Percentiles rank a stretch among this genome's conserved stretches.
These are phyloP conservation scores for Fusarium nodosum DNA, from an alignment of 2,329 filamentous ascomycete genomes.

Conservation along the genomic window DNA sequence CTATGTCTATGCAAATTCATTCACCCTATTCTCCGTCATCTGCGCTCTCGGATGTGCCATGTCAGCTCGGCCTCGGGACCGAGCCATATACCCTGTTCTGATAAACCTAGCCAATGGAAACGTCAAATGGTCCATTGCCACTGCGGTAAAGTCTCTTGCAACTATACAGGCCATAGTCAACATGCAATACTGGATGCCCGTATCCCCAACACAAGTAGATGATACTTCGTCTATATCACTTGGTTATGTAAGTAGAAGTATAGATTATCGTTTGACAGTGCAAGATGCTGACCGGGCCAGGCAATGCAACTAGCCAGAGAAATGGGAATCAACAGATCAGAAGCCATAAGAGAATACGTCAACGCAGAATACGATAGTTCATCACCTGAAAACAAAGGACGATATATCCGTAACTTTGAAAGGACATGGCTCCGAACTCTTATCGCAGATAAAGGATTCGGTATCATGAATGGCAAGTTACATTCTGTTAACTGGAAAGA, in stretches of 20 bases:
- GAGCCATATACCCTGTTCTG: slow-evolving; percentile 20
- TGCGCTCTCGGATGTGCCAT: slow-evolving; percentile 21
- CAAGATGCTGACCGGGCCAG: background rate
- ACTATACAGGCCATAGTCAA: slow-evolving; percentile 23
- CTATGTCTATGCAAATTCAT: slow-evolving; percentile 24
- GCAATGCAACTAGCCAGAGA: slow-evolving; percentile 20
- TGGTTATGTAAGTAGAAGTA: background rate
- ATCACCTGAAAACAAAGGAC: background rate
- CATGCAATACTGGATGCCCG: slow-evolving; percentile 19
- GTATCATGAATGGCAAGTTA: slow-evolving; percentile 13
- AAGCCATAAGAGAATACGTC: slow-evolving; percentile 17
- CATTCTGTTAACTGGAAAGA: slow-evolving; percentile 23
- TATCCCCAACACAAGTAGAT: slow-evolving; percentile 10
- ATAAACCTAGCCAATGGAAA: slow-evolving; percentile 7
- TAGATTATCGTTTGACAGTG: accelerated
- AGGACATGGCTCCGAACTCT: slow-evolving; percentile 19
- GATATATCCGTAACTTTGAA: slow-evolving; percentile 20
- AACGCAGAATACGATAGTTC: background rate
- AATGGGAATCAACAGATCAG: slow-evolving; percentile 13
- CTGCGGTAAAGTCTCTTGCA: slow-evolving; percentile 6
- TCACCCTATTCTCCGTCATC: slow-evolving; percentile 18
- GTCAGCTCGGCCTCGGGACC: slow-evolving; percentile 15
- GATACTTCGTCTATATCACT: slow-evolving; percentile 18
- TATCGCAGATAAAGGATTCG: slow-evolving; percentile 20
- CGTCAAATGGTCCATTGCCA: slow-evolving; percentile 22